Conservation (phyloP, 2,329 filamentous ascomycete species). For the Colletotrichum acutatum region DNA sequence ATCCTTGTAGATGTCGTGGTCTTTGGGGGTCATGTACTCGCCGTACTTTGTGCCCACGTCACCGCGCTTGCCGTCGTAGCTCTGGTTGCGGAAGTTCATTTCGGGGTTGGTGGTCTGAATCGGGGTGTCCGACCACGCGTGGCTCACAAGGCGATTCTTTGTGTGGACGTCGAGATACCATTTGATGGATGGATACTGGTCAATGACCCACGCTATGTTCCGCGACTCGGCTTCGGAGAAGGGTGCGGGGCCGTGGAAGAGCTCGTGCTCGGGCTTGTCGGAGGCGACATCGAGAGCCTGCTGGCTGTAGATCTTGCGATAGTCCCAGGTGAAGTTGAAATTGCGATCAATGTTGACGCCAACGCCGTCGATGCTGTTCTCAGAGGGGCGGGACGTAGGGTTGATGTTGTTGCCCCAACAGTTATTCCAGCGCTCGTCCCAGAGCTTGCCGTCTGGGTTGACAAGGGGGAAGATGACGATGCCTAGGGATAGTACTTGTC, state of each 20-base stretch:
- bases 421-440: slow-evolving; percentile 59
- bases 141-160: slow-evolving; percentile 61
- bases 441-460: slow-evolving; percentile 64
- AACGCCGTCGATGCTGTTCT: slow-evolving; percentile 37
- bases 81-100: slow-evolving; percentile 63
- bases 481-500: slow-evolving; percentile 59
- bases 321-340: slow-evolving; percentile 69
- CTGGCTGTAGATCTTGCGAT: slow-evolving; percentile 52
- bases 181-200: slow-evolving; percentile 58
- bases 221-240: slow-evolving; percentile 67
- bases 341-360: slow-evolving; percentile 67
- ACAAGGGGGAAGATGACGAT: slow-evolving; percentile 62
- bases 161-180: slow-evolving; percentile 71
- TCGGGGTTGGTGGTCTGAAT: slow-evolving; percentile 54
- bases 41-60: slow-evolving; percentile 52
- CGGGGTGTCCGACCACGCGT: slow-evolving; percentile 65
- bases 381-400: slow-evolving; percentile 6
- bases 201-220: slow-evolving; percentile 62
- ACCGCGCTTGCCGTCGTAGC: slow-evolving; percentile 63
- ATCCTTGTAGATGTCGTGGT: slow-evolving; percentile 44
- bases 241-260: slow-evolving; percentile 62
- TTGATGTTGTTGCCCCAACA: slow-evolving; percentile 70
- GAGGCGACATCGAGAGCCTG: slow-evolving; percentile 42
- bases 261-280: slow-evolving; percentile 53
- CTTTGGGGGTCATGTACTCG: slow-evolving; percentile 54